Evolutionary conservation across 2,329 filamentous ascomycete genomes (phyloP).

Genomic region (Fusarium subglutinans): DNA sequence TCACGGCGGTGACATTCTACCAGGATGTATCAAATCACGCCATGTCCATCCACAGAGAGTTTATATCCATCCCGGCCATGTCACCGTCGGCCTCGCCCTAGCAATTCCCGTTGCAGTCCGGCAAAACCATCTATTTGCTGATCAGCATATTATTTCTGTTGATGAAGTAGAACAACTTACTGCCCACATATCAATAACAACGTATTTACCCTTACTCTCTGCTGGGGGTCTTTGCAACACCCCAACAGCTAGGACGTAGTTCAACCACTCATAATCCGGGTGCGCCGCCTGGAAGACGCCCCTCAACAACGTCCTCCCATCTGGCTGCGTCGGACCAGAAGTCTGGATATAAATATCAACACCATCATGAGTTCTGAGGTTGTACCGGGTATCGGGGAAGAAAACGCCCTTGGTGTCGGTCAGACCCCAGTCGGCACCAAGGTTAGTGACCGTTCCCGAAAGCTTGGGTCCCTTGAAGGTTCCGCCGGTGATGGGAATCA

Average conservation of each 20-base stretch:
- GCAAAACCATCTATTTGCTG: slow-evolving; percentile 18
- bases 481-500: slow-evolving; percentile 49
- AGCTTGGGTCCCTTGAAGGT: slow-evolving; percentile 49
- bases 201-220: slow-evolving; percentile 31
- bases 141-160: not conserved
- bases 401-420: slow-evolving; percentile 49
- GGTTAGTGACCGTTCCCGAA: slow-evolving; percentile 42
- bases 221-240: slow-evolving; percentile 23
- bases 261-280: slow-evolving; percentile 50
- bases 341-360: slow-evolving; percentile 51
- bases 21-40: not conserved
- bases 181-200: slow-evolving; percentile 41
- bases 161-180: not conserved
- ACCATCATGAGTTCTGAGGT: slow-evolving; percentile 51
- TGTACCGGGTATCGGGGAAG: slow-evolving; percentile 51
- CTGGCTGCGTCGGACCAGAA: slow-evolving; percentile 48
- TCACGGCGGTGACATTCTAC: not conserved
- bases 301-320: slow-evolving; percentile 39
- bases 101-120: slow-evolving; percentile 5
- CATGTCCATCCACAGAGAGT: not conserved
- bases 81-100: not conserved
- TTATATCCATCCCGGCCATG: not conserved
- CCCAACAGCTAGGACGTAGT: slow-evolving; percentile 45
- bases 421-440: slow-evolving; percentile 51
- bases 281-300: slow-evolving; percentile 49